Percentiles rank a stretch among this genome's conserved stretches.
These are phyloP conservation scores for Prosopis cineraria DNA, from an alignment of 306 rosid species.

Conservation along the genomic window DNA sequence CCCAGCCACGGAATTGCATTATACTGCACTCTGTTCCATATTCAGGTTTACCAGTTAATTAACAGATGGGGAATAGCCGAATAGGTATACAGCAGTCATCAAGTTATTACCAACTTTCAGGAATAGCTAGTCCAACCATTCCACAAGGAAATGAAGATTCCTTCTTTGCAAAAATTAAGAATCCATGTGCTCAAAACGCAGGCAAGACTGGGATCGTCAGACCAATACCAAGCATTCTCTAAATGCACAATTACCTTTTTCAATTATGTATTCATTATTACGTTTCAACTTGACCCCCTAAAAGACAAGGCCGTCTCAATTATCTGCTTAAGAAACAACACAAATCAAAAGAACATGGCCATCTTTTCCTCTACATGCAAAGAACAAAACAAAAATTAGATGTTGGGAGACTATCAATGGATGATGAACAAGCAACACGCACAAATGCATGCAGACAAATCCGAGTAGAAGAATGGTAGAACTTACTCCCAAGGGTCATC, in stretches of 20 bases:
- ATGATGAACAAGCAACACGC: constrained; percentile 10
- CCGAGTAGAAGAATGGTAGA: constrained; percentile 18
- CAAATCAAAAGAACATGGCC: background rate
- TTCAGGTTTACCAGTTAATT: background rate
- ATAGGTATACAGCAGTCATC: background rate
- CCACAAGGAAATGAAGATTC: background rate
- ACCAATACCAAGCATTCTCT: background rate
- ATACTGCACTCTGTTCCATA: background rate
- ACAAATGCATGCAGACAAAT: background rate
- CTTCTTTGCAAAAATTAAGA: background rate
- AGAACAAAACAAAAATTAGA: background rate
- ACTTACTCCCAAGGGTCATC: constrained; percentile 99
- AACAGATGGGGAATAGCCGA: background rate
- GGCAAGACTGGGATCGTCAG: background rate
- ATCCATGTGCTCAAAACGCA: background rate
- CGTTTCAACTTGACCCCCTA: background rate
- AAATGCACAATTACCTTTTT: background rate
- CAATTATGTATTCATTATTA: background rate
- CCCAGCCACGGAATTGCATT: background rate
- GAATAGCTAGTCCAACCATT: background rate
- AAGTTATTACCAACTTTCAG: background rate
- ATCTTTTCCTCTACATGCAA: background rate
- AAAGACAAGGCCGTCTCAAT: background rate
- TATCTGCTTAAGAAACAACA: background rate
- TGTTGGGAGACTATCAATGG: background rate